Conservation (phyloP, 495 filamentous ascomycete genomes). For the Lasiosphaeria miniovina region DNA sequence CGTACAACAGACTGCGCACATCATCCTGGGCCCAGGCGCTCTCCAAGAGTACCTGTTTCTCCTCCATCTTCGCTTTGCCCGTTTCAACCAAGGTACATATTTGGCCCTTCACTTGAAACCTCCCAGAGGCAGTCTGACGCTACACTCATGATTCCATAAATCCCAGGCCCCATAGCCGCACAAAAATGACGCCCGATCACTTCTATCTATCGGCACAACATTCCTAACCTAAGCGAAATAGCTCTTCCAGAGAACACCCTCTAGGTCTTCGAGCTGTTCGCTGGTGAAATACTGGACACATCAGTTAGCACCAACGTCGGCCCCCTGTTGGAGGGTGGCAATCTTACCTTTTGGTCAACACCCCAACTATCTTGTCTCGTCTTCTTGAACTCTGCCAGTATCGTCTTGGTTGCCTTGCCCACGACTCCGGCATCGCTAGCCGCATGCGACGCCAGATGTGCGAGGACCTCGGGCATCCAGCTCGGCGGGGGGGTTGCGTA, state of each 20-base stretch:
- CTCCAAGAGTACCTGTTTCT: too few species aligned
- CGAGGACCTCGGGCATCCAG: conserved; percentile 93
- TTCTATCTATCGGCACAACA: too few species aligned
- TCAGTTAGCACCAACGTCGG: conserved; percentile 16
- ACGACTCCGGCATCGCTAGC: conserved; percentile 89
- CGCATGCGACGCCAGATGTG: conserved; percentile 77
- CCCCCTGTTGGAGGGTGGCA: neutral
- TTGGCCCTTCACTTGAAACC: too few species aligned
- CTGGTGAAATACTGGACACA: conserved; percentile 73
- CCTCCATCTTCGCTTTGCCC: too few species aligned
- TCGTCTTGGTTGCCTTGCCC: conserved; percentile 94
- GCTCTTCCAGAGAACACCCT: conserved; percentile 98
- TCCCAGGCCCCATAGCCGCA: too few species aligned
- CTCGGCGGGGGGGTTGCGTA: conserved; percentile 86
- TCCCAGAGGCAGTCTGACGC: too few species aligned
- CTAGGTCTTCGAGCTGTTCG: conserved; percentile 91
- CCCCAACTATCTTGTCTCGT: conserved; percentile 99
- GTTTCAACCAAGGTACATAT: too few species aligned
- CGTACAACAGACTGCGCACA: too few species aligned
- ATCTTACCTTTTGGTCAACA: conserved; percentile 87
- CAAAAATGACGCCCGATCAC: too few species aligned
- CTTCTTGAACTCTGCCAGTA: conserved; percentile 98
- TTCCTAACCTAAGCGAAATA: conserved; percentile 73
- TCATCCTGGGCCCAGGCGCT: too few species aligned
- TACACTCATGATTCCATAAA: too few species aligned